These are phyloP conservation scores for Aspergillus homomorphus DNA, from an alignment of 495 filamentous ascomycete species.

Conservation along the genomic window DNA sequence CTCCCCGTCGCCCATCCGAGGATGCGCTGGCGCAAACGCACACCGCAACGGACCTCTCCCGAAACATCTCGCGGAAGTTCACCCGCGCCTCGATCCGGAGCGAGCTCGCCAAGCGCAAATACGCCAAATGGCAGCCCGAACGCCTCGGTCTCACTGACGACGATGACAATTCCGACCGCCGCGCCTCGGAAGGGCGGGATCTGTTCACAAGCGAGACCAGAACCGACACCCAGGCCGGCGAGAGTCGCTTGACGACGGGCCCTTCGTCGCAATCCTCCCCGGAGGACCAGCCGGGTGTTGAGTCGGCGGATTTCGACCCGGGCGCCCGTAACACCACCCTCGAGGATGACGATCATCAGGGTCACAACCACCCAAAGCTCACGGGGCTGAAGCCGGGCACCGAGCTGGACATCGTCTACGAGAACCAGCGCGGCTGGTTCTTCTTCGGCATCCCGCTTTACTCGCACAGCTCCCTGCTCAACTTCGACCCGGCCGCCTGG, in stretches of 20 bases:
- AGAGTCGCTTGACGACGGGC: conserved; percentile 2
- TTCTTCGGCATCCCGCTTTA: conserved; percentile 87
- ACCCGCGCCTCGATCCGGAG: conserved; percentile 43
- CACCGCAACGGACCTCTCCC: conserved; percentile 16
- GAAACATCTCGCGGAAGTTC: conserved; percentile 27
- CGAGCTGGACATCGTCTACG: conserved; percentile 87
- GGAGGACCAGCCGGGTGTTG: conserved; percentile 6
- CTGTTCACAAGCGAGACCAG: conserved; percentile 20
- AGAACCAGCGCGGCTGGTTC: conserved; percentile 86
- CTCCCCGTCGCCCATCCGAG: conserved; percentile 26
- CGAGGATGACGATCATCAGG: conserved; percentile 3
- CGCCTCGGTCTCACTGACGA: conserved; percentile 34
- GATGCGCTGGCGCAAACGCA: background rate
- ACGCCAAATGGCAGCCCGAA: conserved; percentile 60
- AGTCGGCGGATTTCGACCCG: conserved; percentile 17
- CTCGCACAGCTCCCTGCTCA: conserved; percentile 78
- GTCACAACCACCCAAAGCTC: conserved; percentile 8
- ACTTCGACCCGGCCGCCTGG: conserved; percentile 84
- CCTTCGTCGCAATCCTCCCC: background rate
- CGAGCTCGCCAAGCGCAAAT: conserved; percentile 54
- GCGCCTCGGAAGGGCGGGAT: conserved; percentile 2
- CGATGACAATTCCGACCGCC: conserved; percentile 13
- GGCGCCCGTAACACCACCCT: too few species aligned
- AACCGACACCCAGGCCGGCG: conserved; percentile 14
- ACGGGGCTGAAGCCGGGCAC: conserved; percentile 20